phyloP scores from a whole-genome alignment of 805 yeast species.

The Isabelozyma pseudorhagii region DNA sequence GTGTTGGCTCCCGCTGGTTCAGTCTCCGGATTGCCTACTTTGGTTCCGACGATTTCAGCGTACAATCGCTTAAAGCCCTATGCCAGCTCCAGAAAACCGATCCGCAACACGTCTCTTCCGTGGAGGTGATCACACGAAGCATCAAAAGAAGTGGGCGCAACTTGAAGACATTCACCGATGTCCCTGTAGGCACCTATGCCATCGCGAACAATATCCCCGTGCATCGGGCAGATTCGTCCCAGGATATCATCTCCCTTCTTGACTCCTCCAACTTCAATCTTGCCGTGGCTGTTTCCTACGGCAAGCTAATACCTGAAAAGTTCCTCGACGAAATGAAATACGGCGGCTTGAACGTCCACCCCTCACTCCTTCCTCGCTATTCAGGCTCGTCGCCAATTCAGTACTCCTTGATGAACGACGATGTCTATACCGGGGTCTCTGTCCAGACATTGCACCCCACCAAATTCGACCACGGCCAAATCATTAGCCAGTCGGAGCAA shows the following conservation, averaged over 20 bases:
- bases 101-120: slow-evolving; percentile 18
- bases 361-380: slow-evolving; percentile 77
- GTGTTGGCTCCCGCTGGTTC: too few species aligned
- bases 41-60: slow-evolving; percentile 75
- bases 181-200: slow-evolving; percentile 51
- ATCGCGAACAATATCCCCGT: slow-evolving; percentile 27
- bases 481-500: slow-evolving; percentile 55
- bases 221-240: slow-evolving; percentile 49
- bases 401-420: slow-evolving; percentile 64
- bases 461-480: slow-evolving; percentile 75
- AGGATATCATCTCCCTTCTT: slow-evolving; percentile 31
- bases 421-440: slow-evolving; percentile 71
- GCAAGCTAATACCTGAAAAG: slow-evolving; percentile 66
- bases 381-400: slow-evolving; percentile 93
- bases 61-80: slow-evolving; percentile 44
- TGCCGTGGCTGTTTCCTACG: slow-evolving; percentile 91
- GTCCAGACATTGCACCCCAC: slow-evolving; percentile 89
- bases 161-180: slow-evolving; percentile 41
- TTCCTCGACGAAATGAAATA: slow-evolving; percentile 47
- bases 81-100: slow-evolving; percentile 19
- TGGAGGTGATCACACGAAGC: slow-evolving; percentile 63
- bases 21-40: slow-evolving; percentile 55
- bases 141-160: slow-evolving; percentile 67
- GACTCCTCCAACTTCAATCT: slow-evolving; percentile 43
- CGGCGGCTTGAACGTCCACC: slow-evolving; percentile 90